Percentiles rank a stretch among this genome's conserved stretches.
These are phyloP conservation scores for Isoetes engelmannii DNA, from an alignment of 83 land plant genomes.

Conservation along the genomic window DNA sequence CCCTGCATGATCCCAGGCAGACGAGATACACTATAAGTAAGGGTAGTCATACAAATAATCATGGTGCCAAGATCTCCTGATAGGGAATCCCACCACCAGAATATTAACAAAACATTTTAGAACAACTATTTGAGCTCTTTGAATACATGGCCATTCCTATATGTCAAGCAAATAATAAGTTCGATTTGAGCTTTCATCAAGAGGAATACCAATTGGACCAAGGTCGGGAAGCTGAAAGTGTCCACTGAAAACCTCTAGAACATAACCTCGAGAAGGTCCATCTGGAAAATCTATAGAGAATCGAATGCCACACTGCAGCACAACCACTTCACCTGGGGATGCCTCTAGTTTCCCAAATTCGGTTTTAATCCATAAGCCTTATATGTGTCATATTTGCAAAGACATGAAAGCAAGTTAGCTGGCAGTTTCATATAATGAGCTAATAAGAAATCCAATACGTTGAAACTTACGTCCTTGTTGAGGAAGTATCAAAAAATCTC, in stretches of 20 bases:
- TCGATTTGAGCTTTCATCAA: neutral
- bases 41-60: no score
- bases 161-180: no score
- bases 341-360: slow-evolving; percentile 83
- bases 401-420: neutral
- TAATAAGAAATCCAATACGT: neutral
- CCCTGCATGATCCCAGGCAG: slow-evolving; percentile 36
- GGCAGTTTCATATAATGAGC: neutral
- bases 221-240: slow-evolving; percentile 97
- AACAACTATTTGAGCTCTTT: no score
- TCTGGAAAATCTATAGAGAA: slow-evolving; percentile 75
- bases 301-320: slow-evolving; percentile 85
- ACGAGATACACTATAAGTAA: no score
- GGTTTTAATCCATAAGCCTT: slow-evolving; percentile 83
- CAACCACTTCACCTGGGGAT: slow-evolving; percentile 85
- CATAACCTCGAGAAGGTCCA: slow-evolving; percentile 94
- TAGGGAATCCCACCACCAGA: no score
- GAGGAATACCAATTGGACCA: slow-evolving; percentile 77
- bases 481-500: slow-evolving; percentile 87
- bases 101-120: no score
- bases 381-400: neutral
- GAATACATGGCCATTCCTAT: no score
- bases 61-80: no score
- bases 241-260: slow-evolving; percentile 83
- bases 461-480: slow-evolving; percentile 86